These are phyloP conservation scores for Aspergillus egyptiacus DNA, from an alignment of 495 filamentous ascomycete genomes.

Conservation along the genomic window DNA sequence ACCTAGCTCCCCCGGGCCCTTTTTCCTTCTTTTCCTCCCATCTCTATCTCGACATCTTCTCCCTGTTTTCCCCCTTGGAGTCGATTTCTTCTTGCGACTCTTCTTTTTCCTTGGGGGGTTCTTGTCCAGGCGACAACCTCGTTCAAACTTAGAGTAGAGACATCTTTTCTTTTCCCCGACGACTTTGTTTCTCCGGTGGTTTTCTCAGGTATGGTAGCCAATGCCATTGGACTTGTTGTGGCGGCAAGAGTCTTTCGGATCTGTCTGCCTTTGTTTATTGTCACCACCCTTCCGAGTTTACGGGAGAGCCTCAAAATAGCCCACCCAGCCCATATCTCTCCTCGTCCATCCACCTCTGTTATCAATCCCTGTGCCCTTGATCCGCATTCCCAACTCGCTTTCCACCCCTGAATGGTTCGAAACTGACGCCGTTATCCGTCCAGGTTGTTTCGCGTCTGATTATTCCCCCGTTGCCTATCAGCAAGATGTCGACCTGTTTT, in stretches of 20 bases:
- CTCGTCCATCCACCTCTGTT: not conserved
- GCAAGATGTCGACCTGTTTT: slow-evolving; percentile 38
- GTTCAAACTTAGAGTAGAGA: slow-evolving; percentile 4
- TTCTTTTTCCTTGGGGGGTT: slow-evolving; percentile 15
- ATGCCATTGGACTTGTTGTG: slow-evolving; percentile 12
- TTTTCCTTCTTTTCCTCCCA: slow-evolving; percentile 14
- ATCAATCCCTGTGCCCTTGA: too few species aligned
- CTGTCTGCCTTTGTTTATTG: slow-evolving; percentile 15
- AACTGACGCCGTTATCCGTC: slow-evolving; percentile 5
- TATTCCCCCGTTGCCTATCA: slow-evolving; percentile 22
- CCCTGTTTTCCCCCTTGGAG: slow-evolving; percentile 15
- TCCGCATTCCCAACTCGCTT: too few species aligned
- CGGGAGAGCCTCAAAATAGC: not conserved
- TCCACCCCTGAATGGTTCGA: slow-evolving; percentile 1
- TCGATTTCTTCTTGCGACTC: slow-evolving; percentile 13
- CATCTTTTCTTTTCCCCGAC: slow-evolving; percentile 1
- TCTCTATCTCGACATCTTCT: slow-evolving; percentile 1
- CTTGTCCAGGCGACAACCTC: slow-evolving; percentile 32
- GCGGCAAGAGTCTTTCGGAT: slow-evolving; percentile 5
- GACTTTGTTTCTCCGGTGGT: not conserved
- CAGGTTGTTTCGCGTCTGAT: slow-evolving; percentile 12
- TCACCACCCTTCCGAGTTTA: not conserved
- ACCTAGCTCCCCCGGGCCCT: slow-evolving; percentile 18
- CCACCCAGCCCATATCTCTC: not conserved
- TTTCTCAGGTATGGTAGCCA: slow-evolving; percentile 8